These are phyloP conservation scores for Spergularia marina DNA, from an alignment of 148 eudicot species.

Conservation along the genomic window DNA sequence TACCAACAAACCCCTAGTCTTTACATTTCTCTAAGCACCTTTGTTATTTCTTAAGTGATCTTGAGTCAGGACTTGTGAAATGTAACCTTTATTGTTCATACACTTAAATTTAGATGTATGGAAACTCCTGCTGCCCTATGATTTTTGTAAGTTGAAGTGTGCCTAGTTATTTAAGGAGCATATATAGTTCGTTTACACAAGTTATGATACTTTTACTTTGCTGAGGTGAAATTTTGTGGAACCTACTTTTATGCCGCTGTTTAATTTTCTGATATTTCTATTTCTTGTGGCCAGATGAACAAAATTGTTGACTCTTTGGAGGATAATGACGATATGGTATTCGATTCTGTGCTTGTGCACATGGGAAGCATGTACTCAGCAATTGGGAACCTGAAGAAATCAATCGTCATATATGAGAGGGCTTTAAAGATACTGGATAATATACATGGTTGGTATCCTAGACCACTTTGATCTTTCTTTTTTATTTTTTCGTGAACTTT, in stretches of 20 bases:
- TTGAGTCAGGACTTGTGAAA: not conserved
- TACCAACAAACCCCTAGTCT: too few species aligned
- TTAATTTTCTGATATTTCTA: not conserved
- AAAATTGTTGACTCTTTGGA: conserved; percentile 48
- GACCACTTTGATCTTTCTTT: not conserved
- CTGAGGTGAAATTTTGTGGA: not conserved
- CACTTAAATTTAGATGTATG: not conserved
- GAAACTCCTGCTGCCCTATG: not conserved
- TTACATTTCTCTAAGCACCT: not conserved
- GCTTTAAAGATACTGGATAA: conserved; percentile 53
- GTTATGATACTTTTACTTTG: not conserved
- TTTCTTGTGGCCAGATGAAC: conserved; percentile 49
- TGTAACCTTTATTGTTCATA: not conserved
- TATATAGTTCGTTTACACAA: not conserved
- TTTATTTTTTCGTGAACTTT: not conserved
- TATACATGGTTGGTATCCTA: conserved; percentile 51
- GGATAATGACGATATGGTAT: conserved; percentile 49
- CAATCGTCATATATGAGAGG: conserved; percentile 54
- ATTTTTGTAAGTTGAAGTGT: not conserved
- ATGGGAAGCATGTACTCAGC: conserved; percentile 86
- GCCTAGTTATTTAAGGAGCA: not conserved
- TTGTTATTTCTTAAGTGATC: not conserved
- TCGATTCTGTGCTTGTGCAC: conserved; percentile 72
- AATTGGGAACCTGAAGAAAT: conserved; percentile 56
- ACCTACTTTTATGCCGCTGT: not conserved